These are phyloP conservation scores for Avena eriantha DNA, from an alignment of 176 grass and related monocot species.

Conservation along the genomic window DNA sequence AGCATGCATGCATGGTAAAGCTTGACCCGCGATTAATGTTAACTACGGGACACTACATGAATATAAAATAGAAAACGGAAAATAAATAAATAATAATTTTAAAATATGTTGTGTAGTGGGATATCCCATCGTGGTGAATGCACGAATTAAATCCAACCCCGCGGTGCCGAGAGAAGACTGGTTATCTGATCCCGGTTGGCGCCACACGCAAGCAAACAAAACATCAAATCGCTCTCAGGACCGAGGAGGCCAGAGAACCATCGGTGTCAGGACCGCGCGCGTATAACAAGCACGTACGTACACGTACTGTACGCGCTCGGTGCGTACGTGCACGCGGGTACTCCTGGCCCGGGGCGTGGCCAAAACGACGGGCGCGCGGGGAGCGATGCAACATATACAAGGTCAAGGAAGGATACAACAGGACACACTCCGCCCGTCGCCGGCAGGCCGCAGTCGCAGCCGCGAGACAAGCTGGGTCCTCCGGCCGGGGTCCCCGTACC, in stretches of 20 bases:
- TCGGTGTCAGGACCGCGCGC: background rate
- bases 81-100: too few species aligned
- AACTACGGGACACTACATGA: background rate
- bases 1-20: background rate
- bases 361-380: too few species aligned
- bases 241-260: background rate
- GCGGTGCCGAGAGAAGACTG: background rate
- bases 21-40: background rate
- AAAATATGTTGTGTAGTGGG: background rate
- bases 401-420: too few species aligned
- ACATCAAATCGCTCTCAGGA: background rate
- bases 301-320: background rate
- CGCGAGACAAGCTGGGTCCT: background rate
- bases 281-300: background rate
- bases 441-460: constrained; percentile 27
- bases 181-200: background rate
- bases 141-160: background rate
- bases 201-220: constrained; percentile 15
- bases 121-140: background rate
- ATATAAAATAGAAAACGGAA: too few species aligned
- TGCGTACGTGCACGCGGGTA: too few species aligned
- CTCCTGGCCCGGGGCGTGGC: too few species aligned
- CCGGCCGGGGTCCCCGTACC: background rate
- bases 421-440: background rate
- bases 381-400: too few species aligned